Base-by-base conservation (phyloP, 2,329 filamentous ascomycete genomes). In the Tolypocladium inflatum region DNA sequence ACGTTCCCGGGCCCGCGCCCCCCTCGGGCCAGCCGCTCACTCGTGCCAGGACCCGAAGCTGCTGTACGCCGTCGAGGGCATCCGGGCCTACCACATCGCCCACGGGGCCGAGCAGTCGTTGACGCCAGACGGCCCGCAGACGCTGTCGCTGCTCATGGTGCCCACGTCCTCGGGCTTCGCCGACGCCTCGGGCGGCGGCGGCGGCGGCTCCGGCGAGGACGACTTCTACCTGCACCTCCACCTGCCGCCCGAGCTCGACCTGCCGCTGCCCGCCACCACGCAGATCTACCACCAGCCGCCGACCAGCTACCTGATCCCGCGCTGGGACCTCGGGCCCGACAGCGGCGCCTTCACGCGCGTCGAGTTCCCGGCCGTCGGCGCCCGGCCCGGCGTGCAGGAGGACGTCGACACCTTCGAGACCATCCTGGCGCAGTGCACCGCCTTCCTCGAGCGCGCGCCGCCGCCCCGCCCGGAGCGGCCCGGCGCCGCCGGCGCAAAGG, bases 221-320 rank as follows among this genome's bases (percentile, higher is more conserved):
- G 94, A 97, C 78, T 97, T 97, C 76, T 97, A 97, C 72, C 85
- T 99, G 6, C 93, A 97, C 73, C 84, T 99, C 30, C 91, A 97
- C 67, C 85, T 97, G 11, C 92, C 93, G 17, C 93, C 93, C 23
- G 93, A 97, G 78, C 85, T 99, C 65, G 93, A 97, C 67, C 83
- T 97, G 7, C 90, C 94, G 7, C 81, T 97, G 17, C 94, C 94
- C 15, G 93, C 93, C 21, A 97, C 92, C 0, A 97, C 94, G 0
- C 93, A 97, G 72, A 94, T 99, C 71, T 97, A 96, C 75, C 91
- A 96, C 73, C 91, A 97, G 74, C 91, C 92, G 8, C 93, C 93
- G 0, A 85, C 81, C 62, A 96, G 90, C 77, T 97, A 97, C 70
- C 80, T 97, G 53, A 96, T 99, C 61, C 94, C 94, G 19, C 86